Conservation (phyloP, 352 stramenopile species). For the Phytophthora cactorum region DNA sequence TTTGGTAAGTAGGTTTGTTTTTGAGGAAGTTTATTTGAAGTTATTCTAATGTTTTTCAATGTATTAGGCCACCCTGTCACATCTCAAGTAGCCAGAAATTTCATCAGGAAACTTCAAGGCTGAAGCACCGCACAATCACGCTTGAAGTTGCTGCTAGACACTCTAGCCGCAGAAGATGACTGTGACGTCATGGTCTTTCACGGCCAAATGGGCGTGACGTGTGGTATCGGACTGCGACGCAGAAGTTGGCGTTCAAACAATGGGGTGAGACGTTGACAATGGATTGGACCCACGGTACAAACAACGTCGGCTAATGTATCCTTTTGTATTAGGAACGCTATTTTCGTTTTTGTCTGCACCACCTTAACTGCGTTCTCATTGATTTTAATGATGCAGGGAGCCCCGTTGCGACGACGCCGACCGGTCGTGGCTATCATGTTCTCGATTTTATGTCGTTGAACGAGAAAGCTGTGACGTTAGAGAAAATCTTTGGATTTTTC, state of each 20-base stretch:
- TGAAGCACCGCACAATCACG: neutral
- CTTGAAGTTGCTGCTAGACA: neutral
- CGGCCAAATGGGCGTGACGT: neutral
- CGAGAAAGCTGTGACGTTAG: neutral
- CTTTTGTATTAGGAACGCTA: neutral
- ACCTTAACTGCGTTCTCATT: neutral
- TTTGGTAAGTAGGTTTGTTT: neutral
- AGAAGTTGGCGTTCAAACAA: neutral
- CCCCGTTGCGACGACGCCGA: neutral
- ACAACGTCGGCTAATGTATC: neutral
- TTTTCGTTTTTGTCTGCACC: neutral
- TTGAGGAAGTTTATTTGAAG: neutral
- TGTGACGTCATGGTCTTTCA: neutral
- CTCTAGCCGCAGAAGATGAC: neutral
- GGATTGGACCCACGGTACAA: neutral
- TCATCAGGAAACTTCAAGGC: neutral
- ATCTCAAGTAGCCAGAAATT: neutral
- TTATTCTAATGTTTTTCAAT: neutral
- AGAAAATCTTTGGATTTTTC: neutral
- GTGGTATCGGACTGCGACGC: neutral
- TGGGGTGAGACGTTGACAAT: neutral
- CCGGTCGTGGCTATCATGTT: neutral
- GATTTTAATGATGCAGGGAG: neutral
- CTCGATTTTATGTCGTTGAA: constrained; percentile 1
- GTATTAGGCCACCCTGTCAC: neutral